A percentile compares a stretch with the other conserved stretches of the same genome.
Evolutionary conservation across 495 filamentous ascomycete genomes (phyloP).

Genomic region (Penicillium parvum): DNA sequence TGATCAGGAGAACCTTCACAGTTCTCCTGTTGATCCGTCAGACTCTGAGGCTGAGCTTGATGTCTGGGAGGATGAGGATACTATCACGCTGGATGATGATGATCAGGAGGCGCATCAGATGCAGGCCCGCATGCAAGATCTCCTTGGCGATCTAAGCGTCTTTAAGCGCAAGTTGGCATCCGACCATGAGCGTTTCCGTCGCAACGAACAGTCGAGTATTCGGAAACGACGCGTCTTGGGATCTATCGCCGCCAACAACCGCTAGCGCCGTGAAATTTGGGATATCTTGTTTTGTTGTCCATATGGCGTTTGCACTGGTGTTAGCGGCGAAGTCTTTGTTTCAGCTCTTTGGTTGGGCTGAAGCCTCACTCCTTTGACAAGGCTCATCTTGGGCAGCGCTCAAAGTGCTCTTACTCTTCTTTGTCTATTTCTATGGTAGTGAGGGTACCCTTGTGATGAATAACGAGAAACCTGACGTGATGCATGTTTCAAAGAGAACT

Average conservation of each 20-base stretch:
- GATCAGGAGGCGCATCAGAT: slow-evolving; percentile 43
- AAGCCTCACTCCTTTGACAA: slow-evolving; percentile 5
- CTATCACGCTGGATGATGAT: slow-evolving; percentile 3
- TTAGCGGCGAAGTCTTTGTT: slow-evolving; percentile 19
- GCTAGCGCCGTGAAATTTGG: slow-evolving; percentile 18
- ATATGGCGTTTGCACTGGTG: slow-evolving; percentile 20
- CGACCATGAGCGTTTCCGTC: slow-evolving; percentile 59
- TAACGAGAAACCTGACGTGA: slow-evolving; percentile 24
- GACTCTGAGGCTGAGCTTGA: slow-evolving; percentile 32
- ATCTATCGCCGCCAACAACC: slow-evolving; percentile 30
- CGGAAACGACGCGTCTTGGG: slow-evolving; percentile 37
- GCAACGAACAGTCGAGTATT: slow-evolving; percentile 17
- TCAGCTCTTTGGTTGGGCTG: slow-evolving; percentile 12
- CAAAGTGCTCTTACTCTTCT: slow-evolving; percentile 10
- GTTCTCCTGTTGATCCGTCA: slow-evolving; percentile 22
- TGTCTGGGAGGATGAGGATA: slow-evolving; percentile 42
- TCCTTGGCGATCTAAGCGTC: slow-evolving; percentile 71
- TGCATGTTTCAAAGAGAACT: slow-evolving; percentile 14
- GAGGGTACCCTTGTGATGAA: slow-evolving; percentile 22
- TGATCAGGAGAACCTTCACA: slow-evolving; percentile 37
- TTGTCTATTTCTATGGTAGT: slow-evolving; percentile 27
- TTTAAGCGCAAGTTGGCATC: slow-evolving; percentile 81
- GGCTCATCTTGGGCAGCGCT: slow-evolving; percentile 4
- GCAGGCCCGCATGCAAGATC: slow-evolving; percentile 63
- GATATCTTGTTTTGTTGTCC: slow-evolving; percentile 20